Evolutionary conservation across 2,329 filamentous ascomycete species (phyloP).

Genomic region (Aspergillus pseudoterreus): DNA sequence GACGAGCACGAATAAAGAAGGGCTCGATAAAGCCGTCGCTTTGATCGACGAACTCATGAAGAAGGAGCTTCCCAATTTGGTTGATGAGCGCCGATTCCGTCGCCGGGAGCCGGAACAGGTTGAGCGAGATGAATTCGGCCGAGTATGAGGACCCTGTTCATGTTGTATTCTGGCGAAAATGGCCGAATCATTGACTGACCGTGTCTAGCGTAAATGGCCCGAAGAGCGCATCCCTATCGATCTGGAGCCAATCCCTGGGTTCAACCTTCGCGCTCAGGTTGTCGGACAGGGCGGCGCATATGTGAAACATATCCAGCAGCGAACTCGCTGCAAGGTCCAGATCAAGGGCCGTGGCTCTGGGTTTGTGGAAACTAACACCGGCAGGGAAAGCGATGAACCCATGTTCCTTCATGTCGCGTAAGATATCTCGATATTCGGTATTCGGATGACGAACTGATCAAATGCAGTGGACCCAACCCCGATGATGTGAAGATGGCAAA

Average conservation of each 20-base stretch:
- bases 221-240: slow-evolving; percentile 91
- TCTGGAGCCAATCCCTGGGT: slow-evolving; percentile 86
- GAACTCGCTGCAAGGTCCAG: slow-evolving; percentile 92
- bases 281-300: slow-evolving; percentile 92
- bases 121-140: slow-evolving; percentile 85
- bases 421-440: slow-evolving; percentile 10
- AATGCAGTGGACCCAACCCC: slow-evolving; percentile 73
- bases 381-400: slow-evolving; percentile 84
- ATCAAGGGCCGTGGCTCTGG: slow-evolving; percentile 96
- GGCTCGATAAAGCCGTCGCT: slow-evolving; percentile 80
- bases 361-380: slow-evolving; percentile 86
- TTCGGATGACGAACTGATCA: slow-evolving; percentile 28
- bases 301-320: slow-evolving; percentile 96
- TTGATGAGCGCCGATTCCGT: slow-evolving; percentile 89
- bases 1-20: slow-evolving; percentile 85
- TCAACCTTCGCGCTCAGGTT: slow-evolving; percentile 93
- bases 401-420: slow-evolving; percentile 97
- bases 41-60: slow-evolving; percentile 96
- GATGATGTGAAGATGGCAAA: slow-evolving; percentile 83
- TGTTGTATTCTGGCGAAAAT: background rate
- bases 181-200: slow-evolving; percentile 14
- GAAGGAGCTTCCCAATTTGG: slow-evolving; percentile 89
- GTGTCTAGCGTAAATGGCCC: slow-evolving; percentile 86
- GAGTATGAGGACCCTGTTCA: slow-evolving; percentile 52
- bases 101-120: slow-evolving; percentile 74